Conservation (phyloP, 2,329 filamentous ascomycete species). For the Aspergillus persii region DNA sequence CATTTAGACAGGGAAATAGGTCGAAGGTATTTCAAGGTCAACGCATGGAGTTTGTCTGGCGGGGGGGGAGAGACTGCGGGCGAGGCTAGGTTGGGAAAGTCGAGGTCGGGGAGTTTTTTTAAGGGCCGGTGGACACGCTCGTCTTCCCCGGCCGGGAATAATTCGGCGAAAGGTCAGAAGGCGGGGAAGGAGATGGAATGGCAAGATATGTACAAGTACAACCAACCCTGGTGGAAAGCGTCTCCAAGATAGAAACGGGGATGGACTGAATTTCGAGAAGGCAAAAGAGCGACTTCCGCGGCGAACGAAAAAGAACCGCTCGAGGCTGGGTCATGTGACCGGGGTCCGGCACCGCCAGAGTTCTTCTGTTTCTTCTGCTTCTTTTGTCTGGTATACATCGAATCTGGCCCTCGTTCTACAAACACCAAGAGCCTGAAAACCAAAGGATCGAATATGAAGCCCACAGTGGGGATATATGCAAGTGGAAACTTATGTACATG, state of each 20-base stretch:
- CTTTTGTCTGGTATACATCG: too few relatives aligned
- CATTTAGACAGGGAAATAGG: background rate
- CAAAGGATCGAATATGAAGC: constrained; percentile 6
- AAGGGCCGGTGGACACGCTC: background rate
- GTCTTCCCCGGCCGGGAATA: constrained; percentile 11
- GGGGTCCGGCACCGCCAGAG: constrained; percentile 5
- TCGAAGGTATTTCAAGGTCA: background rate
- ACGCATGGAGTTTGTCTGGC: background rate
- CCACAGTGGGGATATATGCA: constrained; percentile 26
- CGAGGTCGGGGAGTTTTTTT: background rate
- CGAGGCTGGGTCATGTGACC: constrained; percentile 24
- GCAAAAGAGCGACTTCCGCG: constrained; percentile 1
- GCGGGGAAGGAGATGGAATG: background rate
- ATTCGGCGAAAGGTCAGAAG: constrained; percentile 10
- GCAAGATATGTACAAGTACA: background rate
- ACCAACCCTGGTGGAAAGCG: background rate
- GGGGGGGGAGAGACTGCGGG: background rate
- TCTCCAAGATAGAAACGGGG: background rate
- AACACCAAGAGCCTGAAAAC: too few relatives aligned
- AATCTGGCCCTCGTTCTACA: too few relatives aligned
- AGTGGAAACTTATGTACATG: constrained; percentile 33
- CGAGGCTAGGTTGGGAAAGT: background rate
- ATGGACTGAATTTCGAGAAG: background rate
- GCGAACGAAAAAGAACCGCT: constrained; percentile 18
- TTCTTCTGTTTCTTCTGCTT: too few relatives aligned